Conservation (phyloP, 1,139 yeast genomes). For the Magnusiomyces sp. region DNA sequence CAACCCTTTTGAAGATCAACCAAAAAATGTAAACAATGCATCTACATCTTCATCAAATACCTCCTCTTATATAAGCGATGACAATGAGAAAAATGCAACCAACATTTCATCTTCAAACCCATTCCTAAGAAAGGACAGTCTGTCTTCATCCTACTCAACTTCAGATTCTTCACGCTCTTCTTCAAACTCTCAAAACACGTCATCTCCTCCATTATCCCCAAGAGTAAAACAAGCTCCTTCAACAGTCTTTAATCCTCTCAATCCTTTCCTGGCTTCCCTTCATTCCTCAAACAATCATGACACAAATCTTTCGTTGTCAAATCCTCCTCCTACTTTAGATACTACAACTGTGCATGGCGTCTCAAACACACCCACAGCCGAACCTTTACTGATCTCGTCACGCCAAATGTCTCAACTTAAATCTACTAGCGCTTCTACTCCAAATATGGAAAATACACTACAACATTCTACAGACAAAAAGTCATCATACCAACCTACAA, state of each 20-base stretch:
- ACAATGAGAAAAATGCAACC: neutral
- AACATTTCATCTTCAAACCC: neutral
- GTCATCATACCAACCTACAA: no score
- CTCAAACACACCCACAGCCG: neutral
- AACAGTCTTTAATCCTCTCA: slow-evolving; percentile 3
- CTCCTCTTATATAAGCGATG: neutral
- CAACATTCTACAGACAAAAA: no score
- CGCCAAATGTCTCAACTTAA: no score
- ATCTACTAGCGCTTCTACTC: no score
- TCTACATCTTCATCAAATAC: neutral
- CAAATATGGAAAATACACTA: no score
- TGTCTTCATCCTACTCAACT: no score
- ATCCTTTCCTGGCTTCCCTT: neutral
- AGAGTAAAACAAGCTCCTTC: slow-evolving; percentile 1
- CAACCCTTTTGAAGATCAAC: neutral
- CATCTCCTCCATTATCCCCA: neutral
- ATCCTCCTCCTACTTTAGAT: neutral
- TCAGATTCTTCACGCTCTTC: no score
- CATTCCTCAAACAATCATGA: neutral
- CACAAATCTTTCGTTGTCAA: neutral
- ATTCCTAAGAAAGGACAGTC: no score
- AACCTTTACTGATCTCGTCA: neutral
- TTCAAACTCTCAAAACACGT: neutral
- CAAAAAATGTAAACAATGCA: neutral
- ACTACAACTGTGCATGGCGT: neutral